Percentiles rank a stretch among this genome's conserved stretches.
These are phyloP conservation scores for Psilocybe sp. DNA, from an alignment of 768 basidiomycete genomes.

Conservation along the genomic window DNA sequence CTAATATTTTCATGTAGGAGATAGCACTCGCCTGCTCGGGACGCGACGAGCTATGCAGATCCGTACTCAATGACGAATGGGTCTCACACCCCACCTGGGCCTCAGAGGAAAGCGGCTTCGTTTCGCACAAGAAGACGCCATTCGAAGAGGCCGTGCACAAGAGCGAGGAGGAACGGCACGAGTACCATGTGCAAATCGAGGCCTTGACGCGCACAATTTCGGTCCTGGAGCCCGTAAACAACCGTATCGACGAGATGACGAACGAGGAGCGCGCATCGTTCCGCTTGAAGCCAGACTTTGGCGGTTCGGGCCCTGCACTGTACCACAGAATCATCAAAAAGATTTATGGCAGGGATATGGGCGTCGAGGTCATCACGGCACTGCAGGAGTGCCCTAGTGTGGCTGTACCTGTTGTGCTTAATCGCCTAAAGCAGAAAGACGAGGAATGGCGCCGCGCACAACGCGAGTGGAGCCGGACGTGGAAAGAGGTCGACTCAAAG, in stretches of 20 bases:
- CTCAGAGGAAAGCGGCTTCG: conserved; percentile 92
- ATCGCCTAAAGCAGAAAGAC: conserved; percentile 87
- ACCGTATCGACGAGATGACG: conserved; percentile 85
- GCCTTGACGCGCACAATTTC: conserved; percentile 88
- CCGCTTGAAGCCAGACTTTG: conserved; percentile 82
- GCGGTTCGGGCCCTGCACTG: conserved; percentile 82
- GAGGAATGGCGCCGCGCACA: conserved; percentile 96
- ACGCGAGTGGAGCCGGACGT: conserved; percentile 94
- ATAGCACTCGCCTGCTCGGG: conserved; percentile 88
- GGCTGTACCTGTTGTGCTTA: conserved; percentile 87
- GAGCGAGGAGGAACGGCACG: conserved; percentile 97
- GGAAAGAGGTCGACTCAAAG: conserved; percentile 95
- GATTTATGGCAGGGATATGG: conserved; percentile 83
- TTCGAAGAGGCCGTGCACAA: conserved; percentile 96
- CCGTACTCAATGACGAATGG: conserved; percentile 96
- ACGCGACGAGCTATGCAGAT: conserved; percentile 90
- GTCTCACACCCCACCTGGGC: conserved; percentile 99
- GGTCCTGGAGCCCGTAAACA: conserved; percentile 82
- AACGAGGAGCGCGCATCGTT: conserved; percentile 80
- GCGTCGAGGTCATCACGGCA: conserved; percentile 75
- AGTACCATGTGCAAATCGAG: conserved; percentile 95
- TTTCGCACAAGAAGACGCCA: conserved; percentile 93
- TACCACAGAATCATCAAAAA: conserved; percentile 94
- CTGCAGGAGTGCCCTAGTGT: conserved; percentile 90
- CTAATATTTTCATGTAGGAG: conserved; percentile 54